phyloP scores from a whole-genome alignment of 1,284 basidiomycete genomes.

The Ganoderma sinense region DNA sequence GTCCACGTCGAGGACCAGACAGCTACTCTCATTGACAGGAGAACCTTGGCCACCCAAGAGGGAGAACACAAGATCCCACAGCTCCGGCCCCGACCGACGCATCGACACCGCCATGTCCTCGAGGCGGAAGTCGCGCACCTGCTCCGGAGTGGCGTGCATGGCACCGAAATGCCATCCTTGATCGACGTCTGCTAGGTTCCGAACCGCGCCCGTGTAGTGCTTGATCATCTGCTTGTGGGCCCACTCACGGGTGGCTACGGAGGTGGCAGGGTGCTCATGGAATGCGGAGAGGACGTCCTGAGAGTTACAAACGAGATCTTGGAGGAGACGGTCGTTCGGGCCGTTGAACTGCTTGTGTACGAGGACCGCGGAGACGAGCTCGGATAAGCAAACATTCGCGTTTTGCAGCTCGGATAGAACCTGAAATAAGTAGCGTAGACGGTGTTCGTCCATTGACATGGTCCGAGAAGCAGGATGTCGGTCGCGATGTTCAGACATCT shows the following conservation, averaged over 20 bases:
- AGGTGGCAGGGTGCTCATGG: background rate
- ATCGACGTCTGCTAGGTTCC: background rate
- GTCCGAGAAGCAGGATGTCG: too few species aligned
- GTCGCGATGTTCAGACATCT: too few species aligned
- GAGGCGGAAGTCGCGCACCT: background rate
- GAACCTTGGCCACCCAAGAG: background rate
- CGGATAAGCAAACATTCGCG: too few species aligned
- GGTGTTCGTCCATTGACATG: too few species aligned
- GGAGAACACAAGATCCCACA: background rate
- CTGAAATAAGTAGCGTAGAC: too few species aligned
- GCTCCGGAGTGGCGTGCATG: background rate
- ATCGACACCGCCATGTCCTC: background rate
- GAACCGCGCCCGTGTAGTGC: background rate
- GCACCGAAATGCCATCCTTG: constrained; percentile 4
- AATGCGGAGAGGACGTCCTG: background rate
- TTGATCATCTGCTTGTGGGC: background rate
- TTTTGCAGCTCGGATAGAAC: background rate
- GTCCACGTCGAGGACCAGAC: too few species aligned
- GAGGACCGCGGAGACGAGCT: background rate
- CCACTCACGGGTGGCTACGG: background rate
- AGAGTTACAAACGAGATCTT: background rate
- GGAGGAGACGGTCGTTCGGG: background rate
- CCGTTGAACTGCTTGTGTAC: background rate
- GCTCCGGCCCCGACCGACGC: background rate
- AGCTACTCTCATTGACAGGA: too few species aligned